These are phyloP conservation scores for Trichoderma erinaceum DNA, from an alignment of 495 filamentous ascomycete genomes.

Conservation along the genomic window DNA sequence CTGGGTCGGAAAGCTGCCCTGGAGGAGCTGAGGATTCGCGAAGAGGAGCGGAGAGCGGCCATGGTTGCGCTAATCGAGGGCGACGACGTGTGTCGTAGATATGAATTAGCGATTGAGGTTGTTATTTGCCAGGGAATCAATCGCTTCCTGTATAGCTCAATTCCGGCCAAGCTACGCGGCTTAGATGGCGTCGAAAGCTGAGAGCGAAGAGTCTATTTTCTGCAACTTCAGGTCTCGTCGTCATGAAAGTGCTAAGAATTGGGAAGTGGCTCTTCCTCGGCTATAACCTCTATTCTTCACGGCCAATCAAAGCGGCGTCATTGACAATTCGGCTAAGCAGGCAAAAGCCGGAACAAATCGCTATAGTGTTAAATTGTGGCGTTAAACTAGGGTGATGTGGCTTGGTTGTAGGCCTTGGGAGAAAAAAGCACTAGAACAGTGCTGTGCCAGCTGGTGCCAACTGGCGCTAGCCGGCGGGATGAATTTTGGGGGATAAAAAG, in stretches of 20 bases:
- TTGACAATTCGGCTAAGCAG: constrained; percentile 14
- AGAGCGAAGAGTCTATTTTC: background rate
- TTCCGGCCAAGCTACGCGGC: background rate
- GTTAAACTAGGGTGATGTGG: too few species aligned
- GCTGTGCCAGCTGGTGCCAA: too few species aligned
- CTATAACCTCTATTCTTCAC: background rate
- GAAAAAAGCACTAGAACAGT: too few species aligned
- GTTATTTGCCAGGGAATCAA: background rate
- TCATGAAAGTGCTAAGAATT: background rate
- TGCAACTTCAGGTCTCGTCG: background rate
- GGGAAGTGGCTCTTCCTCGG: constrained; percentile 13
- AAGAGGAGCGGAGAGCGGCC: constrained; percentile 70
- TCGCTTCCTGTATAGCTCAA: background rate
- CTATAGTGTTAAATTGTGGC: too few species aligned
- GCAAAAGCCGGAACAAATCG: background rate
- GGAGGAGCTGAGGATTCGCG: constrained; percentile 53
- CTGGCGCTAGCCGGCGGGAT: too few species aligned
- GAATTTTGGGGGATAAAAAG: too few species aligned
- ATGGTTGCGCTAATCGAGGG: constrained; percentile 40
- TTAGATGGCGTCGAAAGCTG: background rate
- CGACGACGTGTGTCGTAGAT: background rate
- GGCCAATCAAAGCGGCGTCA: background rate
- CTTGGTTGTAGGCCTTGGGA: too few species aligned
- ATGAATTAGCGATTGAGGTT: background rate
- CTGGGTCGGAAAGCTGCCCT: constrained; percentile 42